Percentiles rank a stretch among this genome's conserved stretches.
These are phyloP conservation scores for Russula olivacea DNA, from an alignment of 768 basidiomycete species.

Conservation along the genomic window DNA sequence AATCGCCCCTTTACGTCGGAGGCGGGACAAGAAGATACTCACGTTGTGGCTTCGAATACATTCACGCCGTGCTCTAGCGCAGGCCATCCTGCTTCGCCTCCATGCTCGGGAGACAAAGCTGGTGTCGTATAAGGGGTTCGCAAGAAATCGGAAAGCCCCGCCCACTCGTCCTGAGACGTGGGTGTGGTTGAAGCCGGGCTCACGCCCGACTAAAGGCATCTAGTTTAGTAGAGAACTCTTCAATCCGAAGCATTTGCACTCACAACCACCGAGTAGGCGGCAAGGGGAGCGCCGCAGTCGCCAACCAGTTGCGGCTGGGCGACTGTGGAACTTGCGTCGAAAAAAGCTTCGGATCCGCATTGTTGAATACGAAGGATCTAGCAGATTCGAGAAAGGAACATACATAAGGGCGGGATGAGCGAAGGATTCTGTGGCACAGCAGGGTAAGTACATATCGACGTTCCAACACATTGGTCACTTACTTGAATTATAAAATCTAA, in stretches of 20 bases:
- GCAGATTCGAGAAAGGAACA: neutral
- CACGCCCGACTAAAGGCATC: neutral
- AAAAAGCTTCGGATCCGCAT: neutral
- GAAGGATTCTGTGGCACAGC: neutral
- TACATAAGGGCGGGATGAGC: neutral
- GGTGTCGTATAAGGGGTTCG: neutral
- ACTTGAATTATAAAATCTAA: neutral
- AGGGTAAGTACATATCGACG: neutral
- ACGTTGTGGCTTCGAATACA: neutral
- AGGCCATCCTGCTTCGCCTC: neutral
- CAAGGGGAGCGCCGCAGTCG: neutral
- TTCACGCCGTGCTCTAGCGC: neutral
- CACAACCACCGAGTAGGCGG: neutral
- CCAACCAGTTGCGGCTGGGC: neutral
- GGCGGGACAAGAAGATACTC: neutral
- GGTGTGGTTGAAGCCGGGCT: neutral
- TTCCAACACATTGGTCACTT: neutral
- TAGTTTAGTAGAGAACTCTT: neutral
- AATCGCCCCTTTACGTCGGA: no score
- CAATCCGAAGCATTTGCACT: neutral
- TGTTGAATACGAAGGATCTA: neutral
- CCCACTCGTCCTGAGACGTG: neutral
- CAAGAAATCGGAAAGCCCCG: neutral
- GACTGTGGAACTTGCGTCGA: neutral
- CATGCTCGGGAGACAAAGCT: neutral